Percentiles rank a stretch among this genome's conserved stretches.
phyloP scores from a whole-genome alignment of 176 grass and related monocot species.

The Guadua angustifolia region DNA sequence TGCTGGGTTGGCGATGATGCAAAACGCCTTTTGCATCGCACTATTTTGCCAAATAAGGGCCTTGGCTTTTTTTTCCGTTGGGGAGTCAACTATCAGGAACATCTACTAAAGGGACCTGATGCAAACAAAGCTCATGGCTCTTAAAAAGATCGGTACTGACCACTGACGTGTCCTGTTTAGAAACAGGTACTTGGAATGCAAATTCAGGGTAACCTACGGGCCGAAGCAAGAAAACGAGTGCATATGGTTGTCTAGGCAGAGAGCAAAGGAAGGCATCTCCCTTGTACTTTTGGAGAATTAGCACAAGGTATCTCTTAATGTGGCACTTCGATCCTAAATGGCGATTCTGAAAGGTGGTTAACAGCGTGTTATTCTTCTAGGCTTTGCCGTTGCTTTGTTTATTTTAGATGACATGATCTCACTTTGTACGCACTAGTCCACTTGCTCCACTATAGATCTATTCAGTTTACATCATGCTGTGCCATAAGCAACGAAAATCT shows the following conservation, averaged over 20 bases:
- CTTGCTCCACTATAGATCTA: conserved; percentile 44
- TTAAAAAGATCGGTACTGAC: background rate
- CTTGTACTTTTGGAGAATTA: conserved; percentile 29
- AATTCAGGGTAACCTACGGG: conserved; percentile 23
- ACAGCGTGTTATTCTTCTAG: conserved; percentile 8
- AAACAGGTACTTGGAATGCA: background rate
- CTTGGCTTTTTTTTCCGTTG: conserved; percentile 24
- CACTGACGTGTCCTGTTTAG: background rate
- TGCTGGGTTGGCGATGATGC: conserved; percentile 21
- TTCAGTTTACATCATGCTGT: conserved; percentile 46
- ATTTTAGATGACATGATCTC: conserved; percentile 45
- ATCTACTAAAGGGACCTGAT: conserved; percentile 32
- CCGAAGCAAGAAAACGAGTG: background rate
- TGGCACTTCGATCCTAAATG: conserved; percentile 9
- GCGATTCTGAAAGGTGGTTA: conserved; percentile 11
- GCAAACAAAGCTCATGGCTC: conserved; percentile 12
- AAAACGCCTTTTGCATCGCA: background rate
- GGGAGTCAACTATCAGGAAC: conserved; percentile 46
- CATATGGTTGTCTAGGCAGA: background rate
- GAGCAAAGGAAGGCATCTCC: conserved; percentile 17
- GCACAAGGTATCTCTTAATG: conserved; percentile 43
- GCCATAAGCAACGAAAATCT: conserved; percentile 33
- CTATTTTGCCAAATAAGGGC: conserved; percentile 44
- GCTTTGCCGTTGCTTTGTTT: conserved; percentile 15
- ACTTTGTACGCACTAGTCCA: conserved; percentile 38